Evolutionary conservation across 2,329 filamentous ascomycete species (phyloP), one percentile per base, ranked within the genome.

Genomic region (Alternaria ethzedia): DNA sequence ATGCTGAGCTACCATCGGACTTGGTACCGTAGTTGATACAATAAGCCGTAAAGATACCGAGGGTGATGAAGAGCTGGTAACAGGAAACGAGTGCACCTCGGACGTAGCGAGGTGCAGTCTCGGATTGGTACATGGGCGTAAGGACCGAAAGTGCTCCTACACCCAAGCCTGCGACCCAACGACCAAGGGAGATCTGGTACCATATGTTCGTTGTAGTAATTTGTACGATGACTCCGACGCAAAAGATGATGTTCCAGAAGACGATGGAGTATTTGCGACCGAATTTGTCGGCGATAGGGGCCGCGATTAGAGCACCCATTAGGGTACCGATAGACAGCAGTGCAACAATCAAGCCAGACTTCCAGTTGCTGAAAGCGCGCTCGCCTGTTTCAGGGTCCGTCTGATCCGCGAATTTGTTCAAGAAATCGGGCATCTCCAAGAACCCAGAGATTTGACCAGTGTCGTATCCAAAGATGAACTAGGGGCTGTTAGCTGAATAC

Each of bases 311-410:
- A 6, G 90, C 87, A 26, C 91, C 91, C 64, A 93, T 88, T 76
- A 94, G 91, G 7, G 91, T 93, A 28, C 91, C 91, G 21, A 90
- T 89, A 0, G 90, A 93, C 15, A 93, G 83, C 50, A 79, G 59
- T 12, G 71, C 77, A 26, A 80, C 78, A 43, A 80, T 80, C 20
- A 76, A 70, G 23, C 78, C 77, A 32, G 72, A 74, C 36, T 76
- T 72, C 43, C 69, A 70, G 45, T 79, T 75, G n/a, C 67, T 75
- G 59, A 80, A 79, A 11, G 62, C 52, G 3, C 63, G 67, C 3
- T 45, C 32, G 7, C 77, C 76, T 15, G 75, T 61, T 0, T 66
- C 64, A n/a, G 60, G 55, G 23, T 73, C 64, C 0, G 58, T 72
- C 3, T 67, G 57, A 52, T 79, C 76, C 3, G 69, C 68, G 45